These are phyloP conservation scores for Quambalaria eucalypti DNA, from an alignment of 1,284 basidiomycete genomes.

Conservation along the genomic window DNA sequence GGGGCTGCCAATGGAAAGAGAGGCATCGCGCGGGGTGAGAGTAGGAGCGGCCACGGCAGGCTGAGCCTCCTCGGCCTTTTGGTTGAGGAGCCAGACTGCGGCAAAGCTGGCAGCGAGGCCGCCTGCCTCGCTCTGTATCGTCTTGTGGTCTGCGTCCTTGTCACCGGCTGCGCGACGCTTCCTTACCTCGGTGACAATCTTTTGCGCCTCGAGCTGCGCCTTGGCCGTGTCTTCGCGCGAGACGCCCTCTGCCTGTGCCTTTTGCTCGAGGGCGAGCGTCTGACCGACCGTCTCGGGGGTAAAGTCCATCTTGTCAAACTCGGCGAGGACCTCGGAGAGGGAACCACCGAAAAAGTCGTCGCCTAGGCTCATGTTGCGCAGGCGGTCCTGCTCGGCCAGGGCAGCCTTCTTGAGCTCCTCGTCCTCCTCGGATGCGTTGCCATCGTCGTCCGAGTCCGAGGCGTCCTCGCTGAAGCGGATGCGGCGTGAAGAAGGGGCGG, in stretches of 20 bases:
- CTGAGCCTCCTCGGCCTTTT: not conserved
- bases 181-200: slow-evolving; percentile 25
- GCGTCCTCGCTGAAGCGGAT: slow-evolving; percentile 16
- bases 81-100: slow-evolving; percentile 33
- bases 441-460: slow-evolving; percentile 20
- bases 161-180: slow-evolving; percentile 19
- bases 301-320: slow-evolving; percentile 22
- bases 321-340: slow-evolving; percentile 23
- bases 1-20: no score
- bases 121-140: slow-evolving; percentile 18
- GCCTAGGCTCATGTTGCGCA: slow-evolving; percentile 36
- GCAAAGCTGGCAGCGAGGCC: slow-evolving; percentile 32
- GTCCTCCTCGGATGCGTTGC: slow-evolving; percentile 9
- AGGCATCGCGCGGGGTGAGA: no score
- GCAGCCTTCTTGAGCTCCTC: slow-evolving; percentile 25
- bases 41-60: no score
- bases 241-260: not conserved
- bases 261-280: not conserved
- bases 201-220: slow-evolving; percentile 13
- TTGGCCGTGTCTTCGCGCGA: not conserved
- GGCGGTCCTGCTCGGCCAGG: slow-evolving; percentile 33
- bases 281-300: slow-evolving; percentile 7
- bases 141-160: slow-evolving; percentile 9
- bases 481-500: slow-evolving; percentile 7
- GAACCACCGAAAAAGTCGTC: slow-evolving; percentile 40